Evolutionary conservation across 495 filamentous ascomycete genomes (phyloP).

Genomic region (Neurospora sp.): DNA sequence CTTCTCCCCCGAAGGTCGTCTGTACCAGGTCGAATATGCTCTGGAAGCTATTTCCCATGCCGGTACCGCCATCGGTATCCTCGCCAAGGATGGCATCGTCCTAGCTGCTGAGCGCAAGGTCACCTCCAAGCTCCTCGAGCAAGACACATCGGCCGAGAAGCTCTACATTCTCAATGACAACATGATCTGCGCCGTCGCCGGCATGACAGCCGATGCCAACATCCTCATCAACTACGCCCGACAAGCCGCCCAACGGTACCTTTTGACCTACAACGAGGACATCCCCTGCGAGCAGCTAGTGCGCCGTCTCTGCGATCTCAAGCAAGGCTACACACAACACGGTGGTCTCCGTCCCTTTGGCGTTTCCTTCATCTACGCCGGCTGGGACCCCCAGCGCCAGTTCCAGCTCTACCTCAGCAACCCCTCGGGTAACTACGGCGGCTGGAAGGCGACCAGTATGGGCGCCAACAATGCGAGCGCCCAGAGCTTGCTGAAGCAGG

Average conservation of each 20-base stretch:
- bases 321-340: slow-evolving; percentile 99
- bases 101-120: slow-evolving; percentile 98
- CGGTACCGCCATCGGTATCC: slow-evolving; percentile 89
- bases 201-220: slow-evolving; percentile 98
- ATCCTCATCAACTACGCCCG: slow-evolving; percentile 99
- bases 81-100: slow-evolving; percentile 97
- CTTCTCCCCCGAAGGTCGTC: slow-evolving; percentile 95
- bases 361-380: slow-evolving; percentile 99
- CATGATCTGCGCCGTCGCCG: slow-evolving; percentile 99
- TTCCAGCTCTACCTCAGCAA: slow-evolving; percentile 99
- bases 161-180: slow-evolving; percentile 99
- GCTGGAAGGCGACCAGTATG: slow-evolving; percentile 97
- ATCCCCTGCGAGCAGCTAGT: slow-evolving; percentile 99
- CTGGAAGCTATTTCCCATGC: slow-evolving; percentile 98
- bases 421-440: slow-evolving; percentile 97
- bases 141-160: slow-evolving; percentile 99
- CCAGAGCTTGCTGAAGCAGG: slow-evolving; percentile 95
- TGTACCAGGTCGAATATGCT: slow-evolving; percentile 99
- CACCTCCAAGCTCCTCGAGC: slow-evolving; percentile 96
- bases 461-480: slow-evolving; percentile 97
- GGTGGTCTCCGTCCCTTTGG: slow-evolving; percentile 95
- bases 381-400: slow-evolving; percentile 86
- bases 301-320: slow-evolving; percentile 90
- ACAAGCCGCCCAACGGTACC: slow-evolving; percentile 90
- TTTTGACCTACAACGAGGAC: slow-evolving; percentile 98